Percentiles rank a stretch among this genome's conserved stretches.
These are phyloP conservation scores for Scortechinia acanthostroma DNA, from an alignment of 2,329 filamentous ascomycete species.

Conservation along the genomic window DNA sequence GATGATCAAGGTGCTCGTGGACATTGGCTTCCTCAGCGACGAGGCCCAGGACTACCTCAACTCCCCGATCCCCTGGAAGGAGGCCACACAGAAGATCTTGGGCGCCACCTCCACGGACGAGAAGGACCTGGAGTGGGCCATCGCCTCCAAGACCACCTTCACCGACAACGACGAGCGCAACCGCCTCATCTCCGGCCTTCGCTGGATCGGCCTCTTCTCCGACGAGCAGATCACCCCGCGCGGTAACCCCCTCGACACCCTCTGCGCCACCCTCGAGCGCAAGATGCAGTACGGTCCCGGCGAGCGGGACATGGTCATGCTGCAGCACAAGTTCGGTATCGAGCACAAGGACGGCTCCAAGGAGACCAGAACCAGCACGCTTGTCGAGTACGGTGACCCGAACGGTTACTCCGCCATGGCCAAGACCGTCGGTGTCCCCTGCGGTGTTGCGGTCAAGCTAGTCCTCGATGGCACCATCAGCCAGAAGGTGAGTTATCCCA, in stretches of 20 bases:
- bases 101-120: constrained; percentile 59
- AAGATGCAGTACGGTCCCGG: constrained; percentile 65
- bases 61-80: constrained; percentile 70
- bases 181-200: constrained; percentile 53
- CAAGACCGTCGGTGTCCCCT: constrained; percentile 60
- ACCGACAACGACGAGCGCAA: constrained; percentile 56
- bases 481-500: too few species aligned
- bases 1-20: constrained; percentile 79
- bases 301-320: constrained; percentile 56
- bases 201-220: constrained; percentile 49
- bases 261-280: constrained; percentile 65
- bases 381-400: constrained; percentile 61
- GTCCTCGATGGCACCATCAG: constrained; percentile 39
- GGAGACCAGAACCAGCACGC: constrained; percentile 53
- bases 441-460: constrained; percentile 56
- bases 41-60: constrained; percentile 59
- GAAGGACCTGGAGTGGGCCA: constrained; percentile 65
- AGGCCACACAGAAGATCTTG: constrained; percentile 73
- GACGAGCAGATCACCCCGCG: constrained; percentile 49
- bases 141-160: constrained; percentile 72
- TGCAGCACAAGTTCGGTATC: constrained; percentile 63
- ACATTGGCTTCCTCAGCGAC: constrained; percentile 82
- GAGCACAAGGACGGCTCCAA: constrained; percentile 53
- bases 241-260: constrained; percentile 62
- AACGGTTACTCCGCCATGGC: constrained; percentile 64